A percentile compares a stretch with the other conserved stretches of the same genome.
Evolutionary conservation across 306 rosid genomes (phyloP).

Genomic region (Canavalia gladiata): DNA sequence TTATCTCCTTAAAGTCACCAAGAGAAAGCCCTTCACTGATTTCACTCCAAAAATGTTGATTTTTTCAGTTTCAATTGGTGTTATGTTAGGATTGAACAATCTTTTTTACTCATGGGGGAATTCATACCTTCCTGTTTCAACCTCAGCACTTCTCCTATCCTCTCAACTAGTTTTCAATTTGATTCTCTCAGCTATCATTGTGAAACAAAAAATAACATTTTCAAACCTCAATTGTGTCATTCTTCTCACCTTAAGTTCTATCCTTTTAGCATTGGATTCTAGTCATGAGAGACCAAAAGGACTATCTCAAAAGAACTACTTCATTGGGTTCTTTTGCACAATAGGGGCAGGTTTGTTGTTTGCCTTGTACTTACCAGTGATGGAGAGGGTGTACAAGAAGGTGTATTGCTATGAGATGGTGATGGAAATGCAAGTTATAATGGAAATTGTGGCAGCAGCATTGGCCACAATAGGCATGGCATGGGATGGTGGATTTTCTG

Average conservation of each 20-base stretch:
- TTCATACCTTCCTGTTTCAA: slow-evolving; percentile 74
- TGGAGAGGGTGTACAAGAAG: slow-evolving; percentile 66
- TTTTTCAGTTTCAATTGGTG: slow-evolving; percentile 58
- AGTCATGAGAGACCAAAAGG: slow-evolving; percentile 49
- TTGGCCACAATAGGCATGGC: slow-evolving; percentile 60
- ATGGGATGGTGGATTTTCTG: slow-evolving; percentile 54
- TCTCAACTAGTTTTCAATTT: slow-evolving; percentile 77
- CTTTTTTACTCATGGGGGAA: slow-evolving; percentile 76
- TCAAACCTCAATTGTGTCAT: slow-evolving; percentile 73
- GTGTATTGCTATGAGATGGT: slow-evolving; percentile 72
- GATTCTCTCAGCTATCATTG: slow-evolving; percentile 71
- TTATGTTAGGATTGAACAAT: slow-evolving; percentile 73
- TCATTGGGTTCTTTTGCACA: slow-evolving; percentile 71
- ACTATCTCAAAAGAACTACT: slow-evolving; percentile 48
- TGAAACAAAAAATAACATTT: slow-evolving; percentile 71
- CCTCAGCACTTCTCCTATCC: slow-evolving; percentile 73
- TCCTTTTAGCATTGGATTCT: slow-evolving; percentile 65
- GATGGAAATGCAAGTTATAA: slow-evolving; percentile 76
- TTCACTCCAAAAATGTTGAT: slow-evolving; percentile 54
- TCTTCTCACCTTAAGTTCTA: slow-evolving; percentile 66
- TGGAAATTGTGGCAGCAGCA: slow-evolving; percentile 71
- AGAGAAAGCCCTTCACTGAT: slow-evolving; percentile 63
- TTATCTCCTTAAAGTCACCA: slow-evolving; percentile 53
- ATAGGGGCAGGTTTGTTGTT: slow-evolving; percentile 75
- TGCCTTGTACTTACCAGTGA: slow-evolving; percentile 69